Conservation (phyloP, 805 yeast genomes). For the Hanseniaspora singularis region DNA sequence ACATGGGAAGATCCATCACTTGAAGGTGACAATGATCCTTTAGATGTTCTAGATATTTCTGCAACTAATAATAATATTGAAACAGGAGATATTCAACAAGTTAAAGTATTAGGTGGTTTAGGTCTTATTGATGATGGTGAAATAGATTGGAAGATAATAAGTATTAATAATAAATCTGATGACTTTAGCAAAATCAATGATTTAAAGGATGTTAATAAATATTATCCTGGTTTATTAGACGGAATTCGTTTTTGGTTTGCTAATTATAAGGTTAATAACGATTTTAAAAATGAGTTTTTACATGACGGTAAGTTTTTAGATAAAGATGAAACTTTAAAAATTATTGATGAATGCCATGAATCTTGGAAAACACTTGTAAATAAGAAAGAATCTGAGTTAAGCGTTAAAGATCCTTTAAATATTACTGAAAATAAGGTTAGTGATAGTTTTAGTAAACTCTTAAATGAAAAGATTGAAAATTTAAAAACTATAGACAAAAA, state of each 20-base stretch:
- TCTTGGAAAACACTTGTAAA: conserved; percentile 53
- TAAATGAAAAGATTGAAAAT: not conserved
- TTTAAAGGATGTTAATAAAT: conserved; percentile 53
- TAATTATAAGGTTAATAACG: conserved; percentile 69
- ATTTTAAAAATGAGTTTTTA: conserved; percentile 63
- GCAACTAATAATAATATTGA: conserved; percentile 23
- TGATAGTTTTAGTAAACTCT: not conserved
- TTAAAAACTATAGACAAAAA: too few species aligned
- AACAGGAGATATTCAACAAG: conserved; percentile 56
- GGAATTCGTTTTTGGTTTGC: conserved; percentile 70
- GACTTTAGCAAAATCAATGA: conserved; percentile 47
- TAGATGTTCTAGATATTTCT: conserved; percentile 89
- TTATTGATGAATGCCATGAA: conserved; percentile 51
- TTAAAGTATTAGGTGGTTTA: conserved; percentile 61
- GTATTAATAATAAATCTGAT: conserved; percentile 56
- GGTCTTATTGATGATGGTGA: conserved; percentile 88
- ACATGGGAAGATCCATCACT: conserved; percentile 60
- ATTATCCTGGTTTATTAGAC: conserved; percentile 59
- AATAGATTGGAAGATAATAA: conserved; percentile 86
- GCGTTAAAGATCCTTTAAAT: conserved; percentile 5
- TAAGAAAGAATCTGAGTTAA: conserved; percentile 1
- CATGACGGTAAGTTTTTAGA: conserved; percentile 56
- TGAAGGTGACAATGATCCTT: conserved; percentile 86
- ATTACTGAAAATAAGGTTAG: conserved; percentile 1
- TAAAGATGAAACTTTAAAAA: conserved; percentile 44